Evolutionary conservation across 2,329 filamentous ascomycete species (phyloP), one percentile per base, ranked within the genome.

Genomic region (Calonectria naviculata): DNA sequence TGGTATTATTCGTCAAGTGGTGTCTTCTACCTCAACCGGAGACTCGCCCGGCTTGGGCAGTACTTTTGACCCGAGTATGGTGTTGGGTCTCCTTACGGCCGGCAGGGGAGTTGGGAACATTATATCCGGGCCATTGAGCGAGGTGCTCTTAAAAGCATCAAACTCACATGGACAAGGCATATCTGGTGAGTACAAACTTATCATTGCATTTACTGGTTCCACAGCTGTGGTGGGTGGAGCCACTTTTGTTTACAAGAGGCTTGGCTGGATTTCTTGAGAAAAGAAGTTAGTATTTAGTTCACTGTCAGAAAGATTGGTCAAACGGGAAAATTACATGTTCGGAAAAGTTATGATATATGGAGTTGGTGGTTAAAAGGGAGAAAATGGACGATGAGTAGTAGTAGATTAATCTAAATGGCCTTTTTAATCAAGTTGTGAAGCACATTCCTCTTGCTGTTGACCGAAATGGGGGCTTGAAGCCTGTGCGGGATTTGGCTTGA

Each of bases 71-170:
- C 82, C 84, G 4, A 81, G 82, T 42, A 88, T 91, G 83, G 81
- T 91, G 3, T 89, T 89, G 74, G 89, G 87, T 0, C 82, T 89
- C 70, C 78, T 91, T 54, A 87, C 86, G 54, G 86, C 87, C 9
- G 89, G 88, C 0, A 84, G 90, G 42, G 90, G 90, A 0, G 80
- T 92, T 2, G 90, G 90, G 2, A 91, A 91, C 72, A 85, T 91
- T 65, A 82, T 85, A 12, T 87, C 82, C 19, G 89, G 89, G 0
- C 88, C 89, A 8, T 61, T 90, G 73, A 90, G 88, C 73, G 86
- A 89, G 52, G 83, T 80, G 2, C 79, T 91, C 54, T 76, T 90
- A 28, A 81, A 79, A 28, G 83, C 83, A 4, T 56, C 52, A 15
- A 78, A 81, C 24, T 82, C 85, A 29, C 87, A 80, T 70, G 84